Evolutionary conservation across 805 yeast species (phyloP).

Genomic region (Suhomyces emberorum): DNA sequence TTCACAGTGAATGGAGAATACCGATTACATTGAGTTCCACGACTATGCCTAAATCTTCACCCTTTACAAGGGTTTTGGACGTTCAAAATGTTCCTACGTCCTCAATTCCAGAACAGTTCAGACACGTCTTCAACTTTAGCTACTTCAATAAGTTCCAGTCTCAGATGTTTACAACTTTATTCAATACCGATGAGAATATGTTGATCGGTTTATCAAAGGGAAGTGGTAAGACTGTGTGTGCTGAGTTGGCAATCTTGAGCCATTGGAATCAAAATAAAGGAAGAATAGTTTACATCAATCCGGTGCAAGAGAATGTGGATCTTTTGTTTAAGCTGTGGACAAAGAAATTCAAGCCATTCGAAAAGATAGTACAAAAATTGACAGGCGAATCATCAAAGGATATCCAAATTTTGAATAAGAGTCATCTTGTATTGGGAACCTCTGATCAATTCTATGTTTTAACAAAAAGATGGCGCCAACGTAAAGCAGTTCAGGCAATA

Average conservation of each 20-base stretch:
- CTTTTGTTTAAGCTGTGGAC: conserved; percentile 49
- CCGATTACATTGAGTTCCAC: conserved; percentile 57
- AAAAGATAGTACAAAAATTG: conserved; percentile 54
- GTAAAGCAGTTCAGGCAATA: conserved; percentile 64
- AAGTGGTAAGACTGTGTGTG: conserved; percentile 67
- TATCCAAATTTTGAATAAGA: conserved; percentile 49
- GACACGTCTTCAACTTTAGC: conserved; percentile 43
- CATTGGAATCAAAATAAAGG: conserved; percentile 73
- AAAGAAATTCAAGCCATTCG: conserved; percentile 44
- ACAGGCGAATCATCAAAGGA: conserved; percentile 55
- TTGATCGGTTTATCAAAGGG: conserved; percentile 75
- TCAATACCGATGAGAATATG: conserved; percentile 53
- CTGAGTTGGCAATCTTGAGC: conserved; percentile 67
- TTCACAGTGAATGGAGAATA: conserved; percentile 62
- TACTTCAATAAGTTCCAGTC: conserved; percentile 72
- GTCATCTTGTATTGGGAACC: conserved; percentile 72
- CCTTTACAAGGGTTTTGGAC: conserved; percentile 58
- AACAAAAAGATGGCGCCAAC: conserved; percentile 79
- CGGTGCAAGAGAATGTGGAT: conserved; percentile 57
- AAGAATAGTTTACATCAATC: conserved; percentile 68
- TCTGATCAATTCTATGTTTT: conserved; percentile 73
- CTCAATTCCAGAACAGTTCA: conserved; percentile 50
- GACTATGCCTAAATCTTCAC: conserved; percentile 59
- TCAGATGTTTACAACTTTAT: conserved; percentile 61
- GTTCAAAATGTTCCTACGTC: conserved; percentile 47